These are phyloP conservation scores for Rhodotorula sp. DNA, from an alignment of 1,284 basidiomycete species.

Conservation along the genomic window DNA sequence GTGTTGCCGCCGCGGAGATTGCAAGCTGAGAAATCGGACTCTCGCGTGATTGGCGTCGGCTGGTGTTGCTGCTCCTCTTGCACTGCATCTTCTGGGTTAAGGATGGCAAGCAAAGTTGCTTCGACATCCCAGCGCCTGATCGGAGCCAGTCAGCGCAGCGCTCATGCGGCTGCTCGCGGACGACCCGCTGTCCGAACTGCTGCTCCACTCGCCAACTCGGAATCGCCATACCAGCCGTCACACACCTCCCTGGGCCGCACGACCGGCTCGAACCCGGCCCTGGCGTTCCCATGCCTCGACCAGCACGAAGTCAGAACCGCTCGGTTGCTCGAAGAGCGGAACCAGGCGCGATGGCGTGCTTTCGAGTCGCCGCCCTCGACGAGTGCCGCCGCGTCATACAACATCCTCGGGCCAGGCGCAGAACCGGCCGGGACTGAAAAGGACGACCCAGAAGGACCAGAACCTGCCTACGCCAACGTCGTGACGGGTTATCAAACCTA, in stretches of 20 bases:
- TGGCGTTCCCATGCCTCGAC: slow-evolving; percentile 47
- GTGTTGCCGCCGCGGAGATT: neutral
- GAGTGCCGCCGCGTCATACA: slow-evolving; percentile 16
- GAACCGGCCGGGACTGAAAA: slow-evolving; percentile 7
- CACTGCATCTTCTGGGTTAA: neutral
- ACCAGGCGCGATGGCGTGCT: slow-evolving; percentile 7
- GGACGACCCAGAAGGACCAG: slow-evolving; percentile 47
- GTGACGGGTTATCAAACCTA: slow-evolving; percentile 51
- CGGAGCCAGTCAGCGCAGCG: neutral
- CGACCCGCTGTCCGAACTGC: slow-evolving; percentile 1
- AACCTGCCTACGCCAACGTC: slow-evolving; percentile 53
- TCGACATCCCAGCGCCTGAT: neutral
- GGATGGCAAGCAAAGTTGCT: neutral
- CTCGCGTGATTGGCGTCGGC: neutral
- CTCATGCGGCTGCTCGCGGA: neutral
- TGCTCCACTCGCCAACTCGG: neutral
- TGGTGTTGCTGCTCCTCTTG: neutral
- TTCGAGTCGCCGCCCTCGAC: slow-evolving; percentile 6
- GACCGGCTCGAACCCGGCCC: slow-evolving; percentile 43
- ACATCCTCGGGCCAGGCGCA: slow-evolving; percentile 18
- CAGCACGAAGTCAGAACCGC: slow-evolving; percentile 43
- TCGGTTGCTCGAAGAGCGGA: slow-evolving; percentile 34
- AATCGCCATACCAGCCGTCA: neutral
- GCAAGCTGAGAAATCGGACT: neutral
- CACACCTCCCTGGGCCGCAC: neutral